Base-by-base conservation (phyloP, 305 asterid genomes). In the Fraxinus angustifolia region DNA sequence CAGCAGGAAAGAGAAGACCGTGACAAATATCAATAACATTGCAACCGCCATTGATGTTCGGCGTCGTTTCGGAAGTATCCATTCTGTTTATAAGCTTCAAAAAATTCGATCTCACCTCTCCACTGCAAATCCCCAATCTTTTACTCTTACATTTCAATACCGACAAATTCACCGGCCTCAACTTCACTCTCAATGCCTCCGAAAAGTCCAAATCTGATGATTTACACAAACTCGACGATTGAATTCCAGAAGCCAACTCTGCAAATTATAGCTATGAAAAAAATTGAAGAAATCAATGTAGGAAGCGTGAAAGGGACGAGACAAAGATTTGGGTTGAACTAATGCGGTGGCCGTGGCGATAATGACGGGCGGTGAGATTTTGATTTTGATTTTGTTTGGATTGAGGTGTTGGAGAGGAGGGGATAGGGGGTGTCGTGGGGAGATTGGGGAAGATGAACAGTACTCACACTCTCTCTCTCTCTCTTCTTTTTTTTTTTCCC, bases 51-150 rank as follows among this genome's bases (percentile, higher is more conserved):
- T 73, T 79, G 71, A 84, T 81, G 81, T 85, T 85, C 83, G 88
- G 78, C 87, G 90, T 83, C 78, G 87, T 82, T 81, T 88, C 82
- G 72, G 93, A 87, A 79, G 88, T 85, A 77, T 91, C 97, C 87
- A 87, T 90, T 70, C 94, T 93, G 87, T 85, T 90, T 80, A 90
- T 83, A 76, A 91, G 93, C 84, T 86, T 83, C 74, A 83, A 75
- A 74, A 84, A 82, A 76, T 83, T 86, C 86, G 88, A 93, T 88
- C 89, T 87, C 65, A 82, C 83, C 56, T 14, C 81, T 10, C 80
- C 80, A 50, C 88, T 84, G 73, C 68, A 75, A 86, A 85, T 73
- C 86, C 89, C 89, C 80, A 81, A 78, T 50, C 82, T 83, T 60
- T 71, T 73, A 33, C 77, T 71, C 14, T 75, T 53, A 36, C 77